These are phyloP conservation scores for Pulveroboletus sp. DNA, from an alignment of 768 basidiomycete genomes.

Conservation along the genomic window DNA sequence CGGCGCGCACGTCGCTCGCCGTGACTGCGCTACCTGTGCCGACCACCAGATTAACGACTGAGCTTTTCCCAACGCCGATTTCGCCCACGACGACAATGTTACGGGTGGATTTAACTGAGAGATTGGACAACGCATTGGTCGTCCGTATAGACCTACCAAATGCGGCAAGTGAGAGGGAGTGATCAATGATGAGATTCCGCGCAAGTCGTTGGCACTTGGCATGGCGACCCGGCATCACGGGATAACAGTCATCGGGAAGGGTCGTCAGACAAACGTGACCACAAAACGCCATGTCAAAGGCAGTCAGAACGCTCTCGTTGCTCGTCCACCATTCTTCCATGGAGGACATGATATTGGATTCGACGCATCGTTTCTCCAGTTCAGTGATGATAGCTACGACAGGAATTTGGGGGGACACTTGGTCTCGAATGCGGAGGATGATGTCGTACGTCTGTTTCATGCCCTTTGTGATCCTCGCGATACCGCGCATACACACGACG, in stretches of 20 bases:
- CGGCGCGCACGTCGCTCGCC: slow-evolving; percentile 14
- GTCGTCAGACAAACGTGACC: slow-evolving; percentile 25
- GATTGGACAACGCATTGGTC: slow-evolving; percentile 4
- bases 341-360: slow-evolving; percentile 8
- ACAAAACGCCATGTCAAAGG: slow-evolving; percentile 12
- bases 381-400: slow-evolving; percentile 25
- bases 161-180: slow-evolving; percentile 13
- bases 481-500: slow-evolving; percentile 23
- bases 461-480: slow-evolving; percentile 14
- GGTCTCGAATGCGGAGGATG: slow-evolving; percentile 17
- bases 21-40: slow-evolving; percentile 14
- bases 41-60: slow-evolving; percentile 15
- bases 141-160: background rate
- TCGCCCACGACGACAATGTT: slow-evolving; percentile 40
- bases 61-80: slow-evolving; percentile 28
- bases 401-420: slow-evolving; percentile 18
- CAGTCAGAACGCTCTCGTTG: background rate
- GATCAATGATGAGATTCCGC: slow-evolving; percentile 19
- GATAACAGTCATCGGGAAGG: slow-evolving; percentile 17
- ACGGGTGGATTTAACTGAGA: slow-evolving; percentile 15
- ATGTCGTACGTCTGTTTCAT: slow-evolving; percentile 19
- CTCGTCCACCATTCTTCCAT: slow-evolving; percentile 24
- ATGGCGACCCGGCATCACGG: slow-evolving; percentile 14
- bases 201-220: slow-evolving; percentile 16
- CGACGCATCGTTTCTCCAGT: slow-evolving; percentile 18